Conservation (phyloP, 768 basidiomycete genomes). For the Collybia mongolica region DNA sequence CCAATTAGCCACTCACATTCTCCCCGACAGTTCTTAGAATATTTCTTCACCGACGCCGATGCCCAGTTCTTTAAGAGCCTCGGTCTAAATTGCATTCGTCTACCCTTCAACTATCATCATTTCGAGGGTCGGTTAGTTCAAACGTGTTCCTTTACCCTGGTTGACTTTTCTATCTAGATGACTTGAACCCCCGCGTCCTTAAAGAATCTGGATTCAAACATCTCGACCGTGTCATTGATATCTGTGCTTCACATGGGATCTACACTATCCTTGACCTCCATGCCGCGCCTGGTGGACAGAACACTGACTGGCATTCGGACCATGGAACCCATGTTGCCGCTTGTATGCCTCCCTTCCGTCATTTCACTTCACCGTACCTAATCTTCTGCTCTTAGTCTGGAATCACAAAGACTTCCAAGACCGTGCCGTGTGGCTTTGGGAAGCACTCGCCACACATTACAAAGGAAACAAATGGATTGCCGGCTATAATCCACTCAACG, state of each 20-base stretch:
- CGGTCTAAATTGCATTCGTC: conserved; percentile 77
- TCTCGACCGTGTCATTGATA: conserved; percentile 76
- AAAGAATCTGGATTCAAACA: conserved; percentile 77
- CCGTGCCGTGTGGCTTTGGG: conserved; percentile 76
- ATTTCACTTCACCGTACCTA: neutral
- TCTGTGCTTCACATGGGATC: conserved; percentile 74
- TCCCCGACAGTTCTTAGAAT: conserved; percentile 77
- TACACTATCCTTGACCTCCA: conserved; percentile 84
- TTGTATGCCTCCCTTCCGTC: conserved; percentile 29
- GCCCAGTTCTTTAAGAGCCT: conserved; percentile 76
- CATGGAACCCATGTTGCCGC: conserved; percentile 66
- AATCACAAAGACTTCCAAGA: conserved; percentile 86
- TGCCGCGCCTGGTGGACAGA: conserved; percentile 72
- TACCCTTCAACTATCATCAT: conserved; percentile 74
- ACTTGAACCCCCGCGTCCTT: conserved; percentile 76
- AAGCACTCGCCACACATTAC: conserved; percentile 72
- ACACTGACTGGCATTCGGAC: conserved; percentile 81
- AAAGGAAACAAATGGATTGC: conserved; percentile 80
- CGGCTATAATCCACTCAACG: conserved; percentile 86
- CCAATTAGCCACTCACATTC: conserved; percentile 39
- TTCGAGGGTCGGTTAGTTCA: conserved; percentile 50
- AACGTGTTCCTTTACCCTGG: neutral
- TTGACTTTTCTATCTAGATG: conserved; percentile 35
- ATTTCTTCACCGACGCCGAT: conserved; percentile 79
- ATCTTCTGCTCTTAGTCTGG: conserved; percentile 50